These are phyloP conservation scores for Ceriops tagal DNA, from an alignment of 345 rosid genomes.

Conservation along the genomic window DNA sequence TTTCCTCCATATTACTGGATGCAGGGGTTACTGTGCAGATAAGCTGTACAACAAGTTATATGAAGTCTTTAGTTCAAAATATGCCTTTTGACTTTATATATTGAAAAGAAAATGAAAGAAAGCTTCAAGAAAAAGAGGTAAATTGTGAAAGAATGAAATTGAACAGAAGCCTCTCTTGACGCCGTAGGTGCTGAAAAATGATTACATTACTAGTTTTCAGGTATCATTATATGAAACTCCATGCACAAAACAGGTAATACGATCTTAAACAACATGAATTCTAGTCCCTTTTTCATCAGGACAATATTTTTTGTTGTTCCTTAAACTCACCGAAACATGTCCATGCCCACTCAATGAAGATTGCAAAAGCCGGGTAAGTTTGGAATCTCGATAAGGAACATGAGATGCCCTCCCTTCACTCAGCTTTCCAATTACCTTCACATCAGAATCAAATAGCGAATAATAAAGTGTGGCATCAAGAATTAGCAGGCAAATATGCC, in stretches of 20 bases:
- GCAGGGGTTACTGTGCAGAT: slow-evolving; percentile 99
- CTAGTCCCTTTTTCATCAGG: not conserved
- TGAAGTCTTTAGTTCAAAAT: not conserved
- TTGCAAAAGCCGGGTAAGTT: slow-evolving; percentile 98
- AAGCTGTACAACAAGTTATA: slow-evolving; percentile 50
- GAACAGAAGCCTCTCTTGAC: no score
- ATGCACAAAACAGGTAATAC: no score
- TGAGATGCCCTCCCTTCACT: slow-evolving; percentile 99
- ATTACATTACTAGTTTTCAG: no score
- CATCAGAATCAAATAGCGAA: slow-evolving; percentile 23
- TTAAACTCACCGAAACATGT: slow-evolving; percentile 87
- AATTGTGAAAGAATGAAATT: no score
- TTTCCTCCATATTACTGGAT: slow-evolving; percentile 94
- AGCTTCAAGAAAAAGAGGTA: no score
- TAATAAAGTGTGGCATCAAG: not conserved
- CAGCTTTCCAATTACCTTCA: slow-evolving; percentile 95
- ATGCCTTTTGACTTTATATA: no score
- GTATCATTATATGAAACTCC: no score
- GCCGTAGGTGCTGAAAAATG: not conserved
- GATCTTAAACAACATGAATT: no score
- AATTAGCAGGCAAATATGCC: not conserved
- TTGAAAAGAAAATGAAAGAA: no score
- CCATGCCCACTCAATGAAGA: slow-evolving; percentile 97
- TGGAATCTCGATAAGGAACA: slow-evolving; percentile 98
- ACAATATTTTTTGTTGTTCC: not conserved